Evolutionary conservation across 2,329 filamentous ascomycete genomes (phyloP).

Genomic region (Botryotinia convoluta): DNA sequence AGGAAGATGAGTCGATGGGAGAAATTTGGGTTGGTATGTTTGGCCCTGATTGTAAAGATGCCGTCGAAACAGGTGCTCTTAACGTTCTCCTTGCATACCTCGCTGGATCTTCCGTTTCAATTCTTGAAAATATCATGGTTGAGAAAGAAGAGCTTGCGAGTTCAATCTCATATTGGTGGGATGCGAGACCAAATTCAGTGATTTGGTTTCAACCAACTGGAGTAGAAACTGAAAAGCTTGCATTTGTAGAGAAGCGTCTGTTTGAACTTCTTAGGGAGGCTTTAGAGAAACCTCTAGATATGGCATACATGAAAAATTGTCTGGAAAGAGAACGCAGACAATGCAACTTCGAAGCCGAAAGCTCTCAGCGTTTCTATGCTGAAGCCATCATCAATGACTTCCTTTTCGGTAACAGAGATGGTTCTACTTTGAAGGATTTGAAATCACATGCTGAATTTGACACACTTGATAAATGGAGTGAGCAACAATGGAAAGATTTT

Average conservation of each 20-base stretch:
- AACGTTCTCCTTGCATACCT: conserved; percentile 82
- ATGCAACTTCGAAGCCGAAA: conserved; percentile 80
- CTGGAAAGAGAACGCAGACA: conserved; percentile 78
- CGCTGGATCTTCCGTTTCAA: conserved; percentile 86
- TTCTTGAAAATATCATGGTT: conserved; percentile 88
- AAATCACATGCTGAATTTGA: conserved; percentile 60
- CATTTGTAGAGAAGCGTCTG: conserved; percentile 78
- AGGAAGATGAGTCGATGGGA: conserved; percentile 91
- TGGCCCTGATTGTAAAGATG: conserved; percentile 76
- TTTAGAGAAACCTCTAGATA: conserved; percentile 75
- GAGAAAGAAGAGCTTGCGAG: conserved; percentile 92
- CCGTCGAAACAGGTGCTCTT: conserved; percentile 66
- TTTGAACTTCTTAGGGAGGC: conserved; percentile 81
- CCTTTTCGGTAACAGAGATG: conserved; percentile 82
- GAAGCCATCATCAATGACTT: conserved; percentile 88
- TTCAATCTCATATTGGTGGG: conserved; percentile 75
- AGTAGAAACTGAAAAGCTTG: conserved; percentile 82
- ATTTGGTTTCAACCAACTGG: conserved; percentile 85
- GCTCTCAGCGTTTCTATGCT: conserved; percentile 75
- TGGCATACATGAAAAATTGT: conserved; percentile 87
- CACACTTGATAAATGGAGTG: conserved; percentile 72
- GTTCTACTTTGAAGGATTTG: conserved; percentile 67
- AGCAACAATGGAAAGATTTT: conserved; percentile 79
- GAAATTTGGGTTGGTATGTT: conserved; percentile 86
- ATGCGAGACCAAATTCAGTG: conserved; percentile 75